phyloP scores from a whole-genome alignment of 805 yeast species.

The Pichia scutulata region DNA sequence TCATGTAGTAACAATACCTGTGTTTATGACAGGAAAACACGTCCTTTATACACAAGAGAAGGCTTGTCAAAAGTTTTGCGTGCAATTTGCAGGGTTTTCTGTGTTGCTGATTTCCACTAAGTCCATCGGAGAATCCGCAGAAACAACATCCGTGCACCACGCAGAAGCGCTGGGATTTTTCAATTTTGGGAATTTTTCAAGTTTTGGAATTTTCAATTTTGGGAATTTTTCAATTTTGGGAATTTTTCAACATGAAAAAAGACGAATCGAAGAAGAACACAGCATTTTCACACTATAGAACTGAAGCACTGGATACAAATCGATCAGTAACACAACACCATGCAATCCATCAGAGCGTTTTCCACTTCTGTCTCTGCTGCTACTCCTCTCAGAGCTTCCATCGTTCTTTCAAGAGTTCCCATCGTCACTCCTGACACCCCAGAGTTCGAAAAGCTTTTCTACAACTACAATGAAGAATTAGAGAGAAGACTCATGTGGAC shows the following conservation, averaged over 20 bases:
- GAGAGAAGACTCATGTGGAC: slow-evolving; percentile 95
- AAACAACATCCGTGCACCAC: not conserved
- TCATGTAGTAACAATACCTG: too few relatives aligned
- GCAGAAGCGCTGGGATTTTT: too few relatives aligned
- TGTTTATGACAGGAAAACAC: not conserved
- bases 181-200: too few relatives aligned
- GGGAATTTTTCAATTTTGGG: too few relatives aligned
- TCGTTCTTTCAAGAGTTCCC: slow-evolving; percentile 65
- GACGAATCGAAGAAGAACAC: too few relatives aligned
- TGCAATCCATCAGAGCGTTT: not conserved
- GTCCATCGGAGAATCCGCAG: not conserved
- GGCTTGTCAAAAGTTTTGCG: not conserved
- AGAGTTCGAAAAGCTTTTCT: slow-evolving; percentile 66
- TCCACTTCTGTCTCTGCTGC: slow-evolving; percentile 12
- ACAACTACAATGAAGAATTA: slow-evolving; percentile 75
- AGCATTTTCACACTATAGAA: too few relatives aligned
- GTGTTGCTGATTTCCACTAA: slow-evolving; percentile 9
- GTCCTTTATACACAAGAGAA: not conserved
- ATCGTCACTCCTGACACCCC: slow-evolving; percentile 72
- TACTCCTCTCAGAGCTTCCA: slow-evolving; percentile 2
- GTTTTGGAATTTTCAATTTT: too few relatives aligned
- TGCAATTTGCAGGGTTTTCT: slow-evolving; percentile 3
- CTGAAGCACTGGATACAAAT: too few relatives aligned
- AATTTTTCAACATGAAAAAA: too few relatives aligned
- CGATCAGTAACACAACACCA: not conserved